phyloP scores from a whole-genome alignment of 208 protist species.

The Herpetomonas muscarum region DNA sequence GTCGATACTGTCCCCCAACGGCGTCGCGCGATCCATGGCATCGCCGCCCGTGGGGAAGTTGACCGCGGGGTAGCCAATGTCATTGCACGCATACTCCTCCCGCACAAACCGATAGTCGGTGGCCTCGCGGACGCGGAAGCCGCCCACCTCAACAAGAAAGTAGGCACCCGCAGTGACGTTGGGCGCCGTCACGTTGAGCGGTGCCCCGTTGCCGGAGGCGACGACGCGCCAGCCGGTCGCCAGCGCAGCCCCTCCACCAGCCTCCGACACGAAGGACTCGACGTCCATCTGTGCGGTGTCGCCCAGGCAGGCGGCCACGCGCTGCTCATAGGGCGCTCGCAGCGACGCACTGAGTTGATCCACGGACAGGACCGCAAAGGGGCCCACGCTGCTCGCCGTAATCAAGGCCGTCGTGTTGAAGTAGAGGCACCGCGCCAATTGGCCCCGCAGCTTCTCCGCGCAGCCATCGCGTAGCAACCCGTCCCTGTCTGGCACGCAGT shows the following conservation, averaged over 20 bases:
- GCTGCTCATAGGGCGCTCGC: slow-evolving; percentile 21
- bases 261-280: slow-evolving; percentile 10
- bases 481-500: slow-evolving; percentile 8
- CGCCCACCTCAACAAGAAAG: slow-evolving; percentile 20
- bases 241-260: neutral
- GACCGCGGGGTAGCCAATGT: slow-evolving; percentile 15
- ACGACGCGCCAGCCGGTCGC: slow-evolving; percentile 13
- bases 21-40: neutral
- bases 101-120: slow-evolving; percentile 28
- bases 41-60: neutral
- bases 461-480: slow-evolving; percentile 19
- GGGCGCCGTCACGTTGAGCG: neutral
- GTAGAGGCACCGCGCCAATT: slow-evolving; percentile 44
- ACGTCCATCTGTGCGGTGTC: slow-evolving; percentile 11
- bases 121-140: slow-evolving; percentile 12
- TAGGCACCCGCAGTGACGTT: slow-evolving; percentile 1
- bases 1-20: neutral
- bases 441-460: slow-evolving; percentile 10
- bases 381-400: slow-evolving; percentile 19
- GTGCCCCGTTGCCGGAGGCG: neutral
- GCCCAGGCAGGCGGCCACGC: slow-evolving; percentile 32
- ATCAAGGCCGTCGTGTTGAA: slow-evolving; percentile 49
- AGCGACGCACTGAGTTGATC: slow-evolving; percentile 23
- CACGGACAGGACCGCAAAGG: slow-evolving; percentile 34
- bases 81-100: slow-evolving; percentile 18